A percentile compares a stretch with the other conserved stretches of the same genome.
These are phyloP conservation scores for Secale cereale DNA, from an alignment of 176 grass and related monocot genomes.

Conservation along the genomic window DNA sequence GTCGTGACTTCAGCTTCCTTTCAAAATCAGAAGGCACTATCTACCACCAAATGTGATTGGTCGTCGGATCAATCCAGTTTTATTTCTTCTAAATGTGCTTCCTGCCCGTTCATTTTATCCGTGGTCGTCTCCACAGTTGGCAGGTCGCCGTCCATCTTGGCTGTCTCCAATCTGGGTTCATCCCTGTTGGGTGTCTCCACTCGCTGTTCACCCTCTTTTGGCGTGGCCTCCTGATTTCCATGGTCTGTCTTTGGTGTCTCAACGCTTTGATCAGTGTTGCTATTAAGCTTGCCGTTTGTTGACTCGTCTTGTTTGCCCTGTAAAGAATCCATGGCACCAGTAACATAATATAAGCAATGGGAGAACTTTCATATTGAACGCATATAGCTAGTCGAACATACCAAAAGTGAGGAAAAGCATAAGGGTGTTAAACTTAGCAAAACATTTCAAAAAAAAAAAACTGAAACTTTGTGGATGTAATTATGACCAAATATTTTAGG, in stretches of 20 bases:
- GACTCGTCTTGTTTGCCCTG: slow-evolving; percentile 58
- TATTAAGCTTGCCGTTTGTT: slow-evolving; percentile 31
- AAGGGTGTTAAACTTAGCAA: no score
- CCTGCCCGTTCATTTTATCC: slow-evolving; percentile 11
- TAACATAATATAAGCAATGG: slow-evolving; percentile 11
- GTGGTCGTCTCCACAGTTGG: not conserved
- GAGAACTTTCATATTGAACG: not conserved
- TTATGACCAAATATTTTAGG: no score
- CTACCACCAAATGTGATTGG: not conserved
- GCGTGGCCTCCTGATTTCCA: slow-evolving; percentile 15
- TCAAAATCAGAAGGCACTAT: slow-evolving; percentile 11
- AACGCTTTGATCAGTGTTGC: slow-evolving; percentile 21
- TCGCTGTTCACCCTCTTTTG: slow-evolving; percentile 17
- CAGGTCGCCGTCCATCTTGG: slow-evolving; percentile 18
- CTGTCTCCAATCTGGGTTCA: slow-evolving; percentile 22
- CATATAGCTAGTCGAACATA: not conserved
- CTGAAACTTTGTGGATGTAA: no score
- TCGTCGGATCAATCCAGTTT: slow-evolving; percentile 37
- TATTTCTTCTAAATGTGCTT: slow-evolving; percentile 38
- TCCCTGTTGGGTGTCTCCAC: slow-evolving; percentile 24
- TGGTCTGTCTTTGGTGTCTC: slow-evolving; percentile 31
- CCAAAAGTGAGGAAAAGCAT: not conserved
- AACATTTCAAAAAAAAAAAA: no score
- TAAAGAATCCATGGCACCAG: slow-evolving; percentile 2
- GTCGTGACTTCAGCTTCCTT: not conserved